Evolutionary conservation across 805 yeast species (phyloP).

Genomic region (Wickerhamomyces bovis): DNA sequence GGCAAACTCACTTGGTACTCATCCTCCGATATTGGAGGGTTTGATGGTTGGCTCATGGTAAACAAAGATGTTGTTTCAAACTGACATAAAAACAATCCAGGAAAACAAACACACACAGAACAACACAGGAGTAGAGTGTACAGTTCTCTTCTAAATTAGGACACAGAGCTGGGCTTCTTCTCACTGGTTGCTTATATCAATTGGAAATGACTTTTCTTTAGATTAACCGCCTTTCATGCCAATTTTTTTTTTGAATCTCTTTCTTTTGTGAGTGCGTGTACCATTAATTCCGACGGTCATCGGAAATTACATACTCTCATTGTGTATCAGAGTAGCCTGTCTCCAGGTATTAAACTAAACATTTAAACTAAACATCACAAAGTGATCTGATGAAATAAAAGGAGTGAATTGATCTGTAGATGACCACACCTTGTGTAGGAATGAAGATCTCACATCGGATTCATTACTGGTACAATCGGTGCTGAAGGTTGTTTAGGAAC

Average conservation of each 20-base stretch:
- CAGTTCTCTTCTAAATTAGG: no score
- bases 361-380: no score
- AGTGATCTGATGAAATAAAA: no score
- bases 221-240: not conserved
- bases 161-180: not conserved
- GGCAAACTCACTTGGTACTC: constrained; percentile 1
- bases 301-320: no score
- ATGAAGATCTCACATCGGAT: constrained; percentile 44
- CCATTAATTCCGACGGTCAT: no score
- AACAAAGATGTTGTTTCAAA: not conserved
- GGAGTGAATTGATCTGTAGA: constrained; percentile 52
- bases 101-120: not conserved
- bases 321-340: no score
- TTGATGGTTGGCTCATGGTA: not conserved
- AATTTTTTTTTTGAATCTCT: not conserved
- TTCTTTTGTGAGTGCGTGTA: not conserved
- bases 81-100: not conserved
- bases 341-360: no score
- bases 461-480: constrained; percentile 23
- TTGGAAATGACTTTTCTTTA: no score
- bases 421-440: constrained; percentile 47
- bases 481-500: not conserved
- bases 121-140: not conserved
- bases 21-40: not conserved
- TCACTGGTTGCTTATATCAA: not conserved